These are phyloP conservation scores for Ophidiomyces ophidiicola DNA, from an alignment of 2,329 filamentous ascomycete species.

Conservation along the genomic window DNA sequence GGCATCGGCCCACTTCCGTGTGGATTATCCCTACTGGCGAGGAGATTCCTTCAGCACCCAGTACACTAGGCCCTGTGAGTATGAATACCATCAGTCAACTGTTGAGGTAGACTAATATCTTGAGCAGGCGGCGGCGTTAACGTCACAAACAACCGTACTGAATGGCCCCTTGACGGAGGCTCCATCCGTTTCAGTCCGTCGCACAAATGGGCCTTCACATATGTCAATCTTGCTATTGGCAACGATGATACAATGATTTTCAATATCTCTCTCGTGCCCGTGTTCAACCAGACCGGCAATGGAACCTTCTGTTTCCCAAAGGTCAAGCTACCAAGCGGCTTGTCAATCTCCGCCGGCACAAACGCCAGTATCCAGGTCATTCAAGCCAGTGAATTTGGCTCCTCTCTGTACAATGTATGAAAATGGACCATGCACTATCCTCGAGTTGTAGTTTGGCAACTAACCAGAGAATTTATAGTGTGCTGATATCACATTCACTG, in stretches of 20 bases:
- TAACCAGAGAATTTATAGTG: conserved; percentile 24
- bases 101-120: conserved; percentile 1
- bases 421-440: neutral
- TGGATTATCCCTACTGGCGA: conserved; percentile 28
- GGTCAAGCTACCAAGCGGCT: conserved; percentile 22
- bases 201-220: conserved; percentile 36
- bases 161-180: conserved; percentile 37
- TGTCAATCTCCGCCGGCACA: conserved; percentile 26
- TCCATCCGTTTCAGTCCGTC: conserved; percentile 31
- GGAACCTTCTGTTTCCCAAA: conserved; percentile 37
- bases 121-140: conserved; percentile 29
- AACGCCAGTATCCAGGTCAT: conserved; percentile 37
- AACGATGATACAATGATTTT: conserved; percentile 30
- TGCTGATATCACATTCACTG: conserved; percentile 34
- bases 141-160: conserved; percentile 35
- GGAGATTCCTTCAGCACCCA: conserved; percentile 34
- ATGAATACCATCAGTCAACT: conserved; percentile 1
- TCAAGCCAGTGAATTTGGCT: conserved; percentile 31
- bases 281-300: conserved; percentile 38
- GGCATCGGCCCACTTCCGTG: conserved; percentile 20
- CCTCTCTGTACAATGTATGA: conserved; percentile 37
- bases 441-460: neutral
- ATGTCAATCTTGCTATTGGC: conserved; percentile 37
- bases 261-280: conserved; percentile 34
- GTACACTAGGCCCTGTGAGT: conserved; percentile 31